Evolutionary conservation across 306 rosid genomes (phyloP).

Genomic region (Prunus armeniaca): DNA sequence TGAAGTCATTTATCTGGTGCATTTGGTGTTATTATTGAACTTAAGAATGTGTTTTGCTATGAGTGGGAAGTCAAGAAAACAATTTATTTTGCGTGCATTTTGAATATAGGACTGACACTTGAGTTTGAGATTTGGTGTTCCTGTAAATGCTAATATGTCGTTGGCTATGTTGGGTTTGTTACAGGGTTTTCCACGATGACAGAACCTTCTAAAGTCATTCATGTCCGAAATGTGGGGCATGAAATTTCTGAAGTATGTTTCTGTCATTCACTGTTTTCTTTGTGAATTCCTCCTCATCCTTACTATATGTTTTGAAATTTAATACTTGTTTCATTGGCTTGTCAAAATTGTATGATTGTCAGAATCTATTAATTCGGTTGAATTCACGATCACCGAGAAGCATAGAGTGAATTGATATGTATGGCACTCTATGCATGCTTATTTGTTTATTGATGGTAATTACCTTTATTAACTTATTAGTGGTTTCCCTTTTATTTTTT

Average conservation of each 20-base stretch:
- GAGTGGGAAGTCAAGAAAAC: background rate
- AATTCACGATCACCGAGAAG: background rate
- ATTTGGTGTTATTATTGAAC: background rate
- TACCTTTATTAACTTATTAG: background rate
- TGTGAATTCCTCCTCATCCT: background rate
- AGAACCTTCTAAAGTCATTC: conserved; percentile 95
- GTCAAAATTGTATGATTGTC: background rate
- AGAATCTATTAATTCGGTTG: background rate
- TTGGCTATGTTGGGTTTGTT: conserved; percentile 17
- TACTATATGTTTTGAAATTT: background rate
- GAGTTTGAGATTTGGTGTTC: background rate
- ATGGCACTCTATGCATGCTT: background rate
- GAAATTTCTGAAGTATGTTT: conserved; percentile 79
- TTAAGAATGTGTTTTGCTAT: background rate
- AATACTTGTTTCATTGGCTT: background rate
- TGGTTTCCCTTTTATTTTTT: background rate
- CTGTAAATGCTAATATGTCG: conserved; percentile 1
- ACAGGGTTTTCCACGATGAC: conserved; percentile 62
- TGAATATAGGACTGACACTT: background rate
- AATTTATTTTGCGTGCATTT: background rate
- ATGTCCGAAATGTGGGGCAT: conserved; percentile 94
- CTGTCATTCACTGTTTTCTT: background rate
- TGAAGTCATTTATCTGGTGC: background rate
- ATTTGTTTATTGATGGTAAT: background rate
- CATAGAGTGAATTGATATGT: background rate